Evolutionary conservation across 306 rosid genomes (phyloP).

Genomic region (Quercus alba): DNA sequence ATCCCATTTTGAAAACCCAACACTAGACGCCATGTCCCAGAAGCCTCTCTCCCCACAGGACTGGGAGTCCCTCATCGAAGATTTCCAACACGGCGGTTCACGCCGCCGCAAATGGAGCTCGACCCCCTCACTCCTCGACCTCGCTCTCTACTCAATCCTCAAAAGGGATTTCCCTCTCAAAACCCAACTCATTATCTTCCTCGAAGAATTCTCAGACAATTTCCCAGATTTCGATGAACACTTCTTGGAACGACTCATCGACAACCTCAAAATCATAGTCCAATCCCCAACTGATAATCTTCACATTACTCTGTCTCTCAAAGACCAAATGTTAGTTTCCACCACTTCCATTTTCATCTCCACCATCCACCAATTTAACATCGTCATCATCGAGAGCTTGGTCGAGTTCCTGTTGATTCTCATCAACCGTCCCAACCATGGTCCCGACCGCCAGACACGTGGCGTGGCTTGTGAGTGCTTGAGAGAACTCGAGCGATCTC

Average conservation of each 20-base stretch:
- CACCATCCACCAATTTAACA: constrained; percentile 11
- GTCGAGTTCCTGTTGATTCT: constrained; percentile 65
- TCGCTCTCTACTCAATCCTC: constrained; percentile 57
- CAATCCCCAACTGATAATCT: constrained; percentile 61
- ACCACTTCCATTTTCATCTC: constrained; percentile 59
- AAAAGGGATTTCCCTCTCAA: constrained; percentile 67
- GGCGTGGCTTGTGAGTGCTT: constrained; percentile 84
- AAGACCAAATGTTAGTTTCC: constrained; percentile 82
- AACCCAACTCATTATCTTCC: constrained; percentile 65
- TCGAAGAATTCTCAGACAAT: constrained; percentile 67
- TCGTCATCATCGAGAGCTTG: constrained; percentile 31
- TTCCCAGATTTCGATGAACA: constrained; percentile 21
- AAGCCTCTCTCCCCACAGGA: constrained; percentile 65
- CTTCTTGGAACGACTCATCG: constrained; percentile 52
- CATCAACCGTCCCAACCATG: constrained; percentile 79
- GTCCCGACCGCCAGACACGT: constrained; percentile 68
- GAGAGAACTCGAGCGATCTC: constrained; percentile 69
- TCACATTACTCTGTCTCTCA: constrained; percentile 51
- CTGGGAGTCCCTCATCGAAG: constrained; percentile 82
- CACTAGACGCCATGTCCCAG: constrained; percentile 19
- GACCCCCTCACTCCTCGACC: constrained; percentile 50
- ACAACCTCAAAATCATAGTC: constrained; percentile 51
- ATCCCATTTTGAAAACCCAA: background rate
- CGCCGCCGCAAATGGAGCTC: constrained; percentile 54
- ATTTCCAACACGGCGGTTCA: constrained; percentile 64